Evolutionary conservation across 345 rosid genomes (phyloP).

Genomic region (Hibiscus syriacus): DNA sequence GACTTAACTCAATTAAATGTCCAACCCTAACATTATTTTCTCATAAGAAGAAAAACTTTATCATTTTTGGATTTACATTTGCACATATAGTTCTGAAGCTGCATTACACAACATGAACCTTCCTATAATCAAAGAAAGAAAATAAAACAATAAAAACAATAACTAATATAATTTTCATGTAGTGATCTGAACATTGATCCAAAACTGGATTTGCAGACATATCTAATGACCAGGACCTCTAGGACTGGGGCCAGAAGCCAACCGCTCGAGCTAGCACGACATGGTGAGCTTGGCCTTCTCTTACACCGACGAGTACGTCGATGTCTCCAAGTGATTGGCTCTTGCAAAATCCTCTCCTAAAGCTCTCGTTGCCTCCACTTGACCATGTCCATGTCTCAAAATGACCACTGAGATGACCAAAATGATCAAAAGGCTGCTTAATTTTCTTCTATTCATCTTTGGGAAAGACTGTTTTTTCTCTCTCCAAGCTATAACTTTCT

Average conservation of each 20-base stretch:
- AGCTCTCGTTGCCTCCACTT: slow-evolving; percentile 31
- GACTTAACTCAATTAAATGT: too few relatives aligned
- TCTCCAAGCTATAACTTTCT: neutral
- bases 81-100: neutral
- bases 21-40: too few relatives aligned
- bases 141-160: neutral
- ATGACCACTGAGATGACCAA: slow-evolving; percentile 20
- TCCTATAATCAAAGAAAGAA: neutral
- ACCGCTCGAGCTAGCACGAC: too few relatives aligned
- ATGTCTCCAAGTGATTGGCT: too few relatives aligned
- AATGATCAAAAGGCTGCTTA: slow-evolving; percentile 16
- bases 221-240: slow-evolving; percentile 31
- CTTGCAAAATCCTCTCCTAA: slow-evolving; percentile 30
- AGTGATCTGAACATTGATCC: neutral
- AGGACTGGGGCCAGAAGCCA: too few relatives aligned
- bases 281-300: too few relatives aligned
- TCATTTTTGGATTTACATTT: neutral
- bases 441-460: slow-evolving; percentile 16
- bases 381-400: slow-evolving; percentile 15
- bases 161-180: neutral
- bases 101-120: neutral
- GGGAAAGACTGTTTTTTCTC: neutral
- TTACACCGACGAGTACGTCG: too few relatives aligned
- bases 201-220: neutral
- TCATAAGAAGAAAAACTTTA: neutral